Conservation (phyloP, 2,329 filamentous ascomycete species). For the Trichophyton verrucosum region DNA sequence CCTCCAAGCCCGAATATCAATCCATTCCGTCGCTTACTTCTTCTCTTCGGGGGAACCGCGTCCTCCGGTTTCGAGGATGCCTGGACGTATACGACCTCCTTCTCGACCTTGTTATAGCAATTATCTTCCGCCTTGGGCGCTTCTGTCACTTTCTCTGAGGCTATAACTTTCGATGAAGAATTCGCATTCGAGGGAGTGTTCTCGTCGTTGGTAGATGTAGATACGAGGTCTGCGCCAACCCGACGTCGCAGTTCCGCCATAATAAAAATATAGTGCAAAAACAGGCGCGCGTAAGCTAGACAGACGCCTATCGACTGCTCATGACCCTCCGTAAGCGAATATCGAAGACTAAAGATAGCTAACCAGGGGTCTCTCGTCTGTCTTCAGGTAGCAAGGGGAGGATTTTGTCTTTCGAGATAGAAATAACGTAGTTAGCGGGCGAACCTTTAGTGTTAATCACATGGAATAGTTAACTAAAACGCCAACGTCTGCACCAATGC, state of each 20-base stretch:
- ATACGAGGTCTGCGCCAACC: neutral
- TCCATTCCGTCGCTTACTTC: conserved; percentile 60
- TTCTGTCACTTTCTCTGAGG: neutral
- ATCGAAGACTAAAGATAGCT: neutral
- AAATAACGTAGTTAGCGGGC: neutral
- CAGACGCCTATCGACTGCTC: neutral
- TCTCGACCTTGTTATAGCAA: neutral
- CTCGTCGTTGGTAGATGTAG: neutral
- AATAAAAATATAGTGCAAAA: neutral
- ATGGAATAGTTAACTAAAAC: neutral
- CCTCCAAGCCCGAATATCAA: conserved; percentile 81
- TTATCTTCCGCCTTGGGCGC: neutral
- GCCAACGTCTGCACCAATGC: neutral
- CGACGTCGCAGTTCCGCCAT: conserved; percentile 6
- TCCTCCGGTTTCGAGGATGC: neutral
- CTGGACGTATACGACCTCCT: neutral
- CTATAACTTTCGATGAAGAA: neutral
- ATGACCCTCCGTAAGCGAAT: neutral
- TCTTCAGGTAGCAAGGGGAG: too few relatives aligned
- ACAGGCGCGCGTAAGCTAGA: neutral
- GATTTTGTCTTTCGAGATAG: neutral
- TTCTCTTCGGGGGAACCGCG: conserved; percentile 19
- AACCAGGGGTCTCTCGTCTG: too few relatives aligned
- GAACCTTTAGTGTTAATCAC: neutral
- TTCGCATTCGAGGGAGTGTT: neutral